Base-by-base conservation (phyloP, 2,329 filamentous ascomycete species). In the Hortaea werneckii region DNA sequence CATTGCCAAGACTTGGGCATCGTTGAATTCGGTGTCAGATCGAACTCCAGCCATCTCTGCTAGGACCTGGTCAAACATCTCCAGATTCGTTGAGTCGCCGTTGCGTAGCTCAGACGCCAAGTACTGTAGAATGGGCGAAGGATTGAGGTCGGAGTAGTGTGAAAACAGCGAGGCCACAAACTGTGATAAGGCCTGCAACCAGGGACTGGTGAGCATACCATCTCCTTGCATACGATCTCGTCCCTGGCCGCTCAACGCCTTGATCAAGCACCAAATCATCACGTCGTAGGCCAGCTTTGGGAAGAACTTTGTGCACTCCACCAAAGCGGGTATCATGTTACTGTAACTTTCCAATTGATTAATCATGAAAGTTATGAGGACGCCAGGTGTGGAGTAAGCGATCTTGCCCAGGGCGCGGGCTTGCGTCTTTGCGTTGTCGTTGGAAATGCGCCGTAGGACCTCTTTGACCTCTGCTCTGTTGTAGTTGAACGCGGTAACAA, bases 221-320 rank as follows among this genome's bases (percentile, higher is more conserved):
- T 82, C 78, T 27, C 75, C 75, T 59, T 83, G 79, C 29, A 79
- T 72, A 42, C 78, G 72, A 40, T 73, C 73, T 53, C 78, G 71
- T 34, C 75, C 75, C 37, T 74, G 72, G 39, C 75, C 75, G 29
- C 76, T 74, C 49, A 84, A 71, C 7, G 77, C 75, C 59, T 81
- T 94, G 66, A 98, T 79, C 39, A 98, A 72, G 13, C 87, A 87
- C 88, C 90, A 98, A 3, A 87, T 85, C 39, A 98, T 73, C 29
- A 95, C 86, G 64, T 98, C 92, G 62, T 95, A 95, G 0, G 87
- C 90, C 34, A 98, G 71, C 45, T 86, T 82, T 1, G 90, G 95
- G 56, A 96, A 95, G 63, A 95, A 95, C 57, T 87, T 83, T 35
- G 87, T 88, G 59, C 89, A 95, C 62, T 95, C 88, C 10, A 96